Evolutionary conservation across 106 monocot genomes (phyloP), one percentile per base, ranked within the genome.

Genomic region (Phalaenopsis equestris): DNA sequence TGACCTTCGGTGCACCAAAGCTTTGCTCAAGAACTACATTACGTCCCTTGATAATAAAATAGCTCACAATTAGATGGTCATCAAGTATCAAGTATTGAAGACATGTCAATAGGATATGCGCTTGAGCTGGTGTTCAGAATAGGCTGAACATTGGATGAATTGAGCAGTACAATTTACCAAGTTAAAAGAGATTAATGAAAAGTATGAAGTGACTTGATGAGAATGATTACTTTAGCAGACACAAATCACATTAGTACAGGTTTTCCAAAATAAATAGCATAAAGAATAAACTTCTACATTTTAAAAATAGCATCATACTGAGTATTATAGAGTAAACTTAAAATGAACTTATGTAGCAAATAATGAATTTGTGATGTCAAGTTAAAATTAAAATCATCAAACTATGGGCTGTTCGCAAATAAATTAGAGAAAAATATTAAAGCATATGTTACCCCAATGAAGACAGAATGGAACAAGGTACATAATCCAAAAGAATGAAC

Each of bases 21-120:
- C 98, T 98, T 88, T 94, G 94, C 75, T 98, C 98, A 36, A 98
- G 45, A 55, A 98, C 86, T 72, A 98, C 98, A 86, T 85, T 92
- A 6, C 94, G 92, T 49, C 94, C 98, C 98, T 98, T 75, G 6
- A 84, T 14, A 16, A 45, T 2, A 79, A 65, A 78, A 78, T 3
- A 74, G 45, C 7, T 21, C 70, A 70, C 39, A 9, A 39, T 70
- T 70, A 70, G 38, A 70, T 39, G 39, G 11, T 38, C 12, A 38
- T 70, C 36, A 70, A 70, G 38, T 61, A 52, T 21, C 38, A 70
- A 70, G 12, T 70, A 70, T 15, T 12, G 15, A 15, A 70, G 39
- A 14, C 64, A 70, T 70, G 4, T 39, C 4, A 39, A 14, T 70
- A 12, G 3, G 70, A 4, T 39, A 70, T 10, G 38, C 39, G 39